These are phyloP conservation scores for Fagopyrum esculentum DNA, from an alignment of 148 eudicot genomes.

Conservation along the genomic window DNA sequence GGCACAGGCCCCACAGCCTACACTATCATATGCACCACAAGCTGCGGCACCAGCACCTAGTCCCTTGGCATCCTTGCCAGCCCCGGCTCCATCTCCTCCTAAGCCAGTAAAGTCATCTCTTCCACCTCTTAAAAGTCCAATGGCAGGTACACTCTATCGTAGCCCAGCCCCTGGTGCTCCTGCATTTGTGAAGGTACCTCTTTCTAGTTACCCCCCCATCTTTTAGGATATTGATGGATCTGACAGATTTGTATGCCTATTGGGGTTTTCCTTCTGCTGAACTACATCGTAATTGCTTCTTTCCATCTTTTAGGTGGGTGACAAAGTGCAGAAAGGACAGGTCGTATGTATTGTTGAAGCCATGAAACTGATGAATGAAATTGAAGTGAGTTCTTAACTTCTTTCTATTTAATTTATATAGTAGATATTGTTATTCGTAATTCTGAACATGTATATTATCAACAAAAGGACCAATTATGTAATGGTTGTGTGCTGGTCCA, in stretches of 20 bases:
- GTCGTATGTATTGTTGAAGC: slow-evolving; percentile 77
- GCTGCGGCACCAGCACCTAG: slow-evolving; percentile 21
- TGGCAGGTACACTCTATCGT: slow-evolving; percentile 80
- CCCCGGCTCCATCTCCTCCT: slow-evolving; percentile 35
- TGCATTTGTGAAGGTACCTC: slow-evolving; percentile 64
- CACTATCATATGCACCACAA: slow-evolving; percentile 26
- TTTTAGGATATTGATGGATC: background rate
- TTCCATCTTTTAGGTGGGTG: slow-evolving; percentile 50
- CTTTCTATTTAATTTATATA: background rate
- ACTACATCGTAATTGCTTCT: background rate
- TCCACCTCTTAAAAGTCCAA: slow-evolving; percentile 70
- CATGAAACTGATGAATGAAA: slow-evolving; percentile 91
- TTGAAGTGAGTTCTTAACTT: slow-evolving; percentile 42
- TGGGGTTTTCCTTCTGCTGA: background rate
- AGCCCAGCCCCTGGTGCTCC: slow-evolving; percentile 78
- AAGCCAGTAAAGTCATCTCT: slow-evolving; percentile 42
- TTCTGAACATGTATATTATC: background rate
- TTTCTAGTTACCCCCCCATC: background rate
- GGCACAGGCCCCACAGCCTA: slow-evolving; percentile 37
- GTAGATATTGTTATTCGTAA: background rate
- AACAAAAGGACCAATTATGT: too few species aligned
- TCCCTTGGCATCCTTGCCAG: slow-evolving; percentile 27
- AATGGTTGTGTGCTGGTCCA: background rate
- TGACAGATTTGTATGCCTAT: background rate
- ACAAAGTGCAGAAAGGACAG: slow-evolving; percentile 76